Conservation (phyloP, 306 rosid species). For the Cucurbita argyrosperma region DNA sequence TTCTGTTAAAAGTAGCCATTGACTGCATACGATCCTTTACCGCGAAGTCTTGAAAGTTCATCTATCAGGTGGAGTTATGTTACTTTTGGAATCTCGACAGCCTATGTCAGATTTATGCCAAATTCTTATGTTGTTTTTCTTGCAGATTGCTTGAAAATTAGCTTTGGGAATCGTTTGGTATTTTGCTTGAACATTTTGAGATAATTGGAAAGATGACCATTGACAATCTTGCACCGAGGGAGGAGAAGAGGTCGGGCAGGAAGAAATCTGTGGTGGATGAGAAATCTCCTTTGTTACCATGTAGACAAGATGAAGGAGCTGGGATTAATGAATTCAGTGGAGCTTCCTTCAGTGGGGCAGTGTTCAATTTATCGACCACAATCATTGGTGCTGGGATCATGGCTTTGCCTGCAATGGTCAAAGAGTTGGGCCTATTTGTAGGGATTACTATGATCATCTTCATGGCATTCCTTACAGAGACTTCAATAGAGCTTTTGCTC, state of each 20-base stretch:
- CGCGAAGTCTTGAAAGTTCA: background rate
- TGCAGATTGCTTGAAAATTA: background rate
- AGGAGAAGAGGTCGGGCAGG: conserved; percentile 9
- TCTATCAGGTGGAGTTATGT: background rate
- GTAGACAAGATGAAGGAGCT: background rate
- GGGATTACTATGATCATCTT: conserved; percentile 15
- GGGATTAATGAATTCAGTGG: conserved; percentile 11
- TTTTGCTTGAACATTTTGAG: background rate
- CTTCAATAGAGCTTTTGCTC: conserved; percentile 23
- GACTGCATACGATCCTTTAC: background rate
- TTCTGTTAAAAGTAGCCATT: background rate
- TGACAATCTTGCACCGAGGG: background rate
- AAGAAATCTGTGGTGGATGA: background rate
- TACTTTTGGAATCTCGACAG: background rate
- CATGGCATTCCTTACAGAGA: conserved; percentile 22
- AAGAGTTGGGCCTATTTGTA: conserved; percentile 20
- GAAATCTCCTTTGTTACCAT: conserved; percentile 19
- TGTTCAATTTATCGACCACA: conserved; percentile 24
- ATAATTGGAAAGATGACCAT: background rate
- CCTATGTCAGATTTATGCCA: background rate
- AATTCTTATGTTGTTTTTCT: background rate
- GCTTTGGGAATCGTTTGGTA: background rate
- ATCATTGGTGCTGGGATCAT: conserved; percentile 29
- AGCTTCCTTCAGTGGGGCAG: conserved; percentile 23
- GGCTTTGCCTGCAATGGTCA: conserved; percentile 31